These are phyloP conservation scores for Schizophyllum commune DNA, from an alignment of 1,284 basidiomycete genomes.

Conservation along the genomic window DNA sequence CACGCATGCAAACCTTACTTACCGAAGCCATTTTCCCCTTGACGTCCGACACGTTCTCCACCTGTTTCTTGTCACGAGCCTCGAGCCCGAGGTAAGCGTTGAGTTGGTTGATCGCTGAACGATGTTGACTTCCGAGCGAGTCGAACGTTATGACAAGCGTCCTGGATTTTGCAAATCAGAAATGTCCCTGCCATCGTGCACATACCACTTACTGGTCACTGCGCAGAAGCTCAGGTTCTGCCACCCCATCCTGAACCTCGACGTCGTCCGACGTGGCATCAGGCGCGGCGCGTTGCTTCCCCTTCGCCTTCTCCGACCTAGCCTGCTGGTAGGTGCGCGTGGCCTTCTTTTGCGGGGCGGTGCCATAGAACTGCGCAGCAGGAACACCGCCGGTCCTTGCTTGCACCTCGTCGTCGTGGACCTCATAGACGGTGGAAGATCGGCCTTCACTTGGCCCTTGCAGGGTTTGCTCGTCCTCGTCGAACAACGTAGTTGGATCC, in stretches of 20 bases:
- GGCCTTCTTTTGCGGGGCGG: background rate
- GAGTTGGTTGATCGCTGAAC: constrained; percentile 54
- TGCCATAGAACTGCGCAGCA: background rate
- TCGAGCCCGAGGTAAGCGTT: constrained; percentile 69
- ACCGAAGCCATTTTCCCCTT: constrained; percentile 42
- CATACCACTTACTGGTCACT: background rate
- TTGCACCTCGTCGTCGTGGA: background rate
- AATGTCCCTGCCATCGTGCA: background rate
- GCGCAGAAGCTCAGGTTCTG: background rate
- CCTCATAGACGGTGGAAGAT: background rate
- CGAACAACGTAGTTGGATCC: background rate
- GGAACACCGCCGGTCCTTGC: background rate
- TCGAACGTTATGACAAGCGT: constrained; percentile 83
- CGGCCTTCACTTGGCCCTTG: background rate
- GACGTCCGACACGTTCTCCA: constrained; percentile 29
- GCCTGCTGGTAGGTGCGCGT: background rate
- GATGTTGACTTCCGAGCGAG: constrained; percentile 72
- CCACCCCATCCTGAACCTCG: constrained; percentile 1
- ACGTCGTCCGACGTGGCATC: constrained; percentile 62
- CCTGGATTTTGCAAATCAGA: constrained; percentile 29
- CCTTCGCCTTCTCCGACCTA: constrained; percentile 36
- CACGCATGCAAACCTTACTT: constrained; percentile 11
- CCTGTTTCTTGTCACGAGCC: constrained; percentile 68
- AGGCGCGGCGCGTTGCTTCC: constrained; percentile 77
- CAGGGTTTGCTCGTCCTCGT: background rate